phyloP scores from a whole-genome alignment of 306 rosid species.

The Betula pendula region DNA sequence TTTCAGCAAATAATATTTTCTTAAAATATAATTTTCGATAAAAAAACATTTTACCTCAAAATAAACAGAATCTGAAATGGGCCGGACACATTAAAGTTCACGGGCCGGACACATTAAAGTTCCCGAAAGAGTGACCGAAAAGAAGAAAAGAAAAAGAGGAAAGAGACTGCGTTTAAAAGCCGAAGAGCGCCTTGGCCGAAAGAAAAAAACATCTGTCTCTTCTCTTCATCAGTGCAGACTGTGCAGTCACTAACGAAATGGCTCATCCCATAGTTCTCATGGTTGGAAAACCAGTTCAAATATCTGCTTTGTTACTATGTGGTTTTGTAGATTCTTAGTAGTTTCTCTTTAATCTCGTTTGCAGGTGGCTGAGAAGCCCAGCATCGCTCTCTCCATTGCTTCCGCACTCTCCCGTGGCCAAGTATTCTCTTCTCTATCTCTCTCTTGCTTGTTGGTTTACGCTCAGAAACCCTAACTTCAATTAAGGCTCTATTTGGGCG shows the following conservation, averaged over 20 bases:
- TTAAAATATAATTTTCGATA: no score
- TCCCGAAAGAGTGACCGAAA: no score
- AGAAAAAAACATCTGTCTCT: neutral
- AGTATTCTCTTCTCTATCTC: slow-evolving; percentile 34
- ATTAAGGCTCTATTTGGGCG: slow-evolving; percentile 15
- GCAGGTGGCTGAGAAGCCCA: slow-evolving; percentile 95
- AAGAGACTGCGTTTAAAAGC: neutral
- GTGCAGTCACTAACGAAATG: slow-evolving; percentile 21
- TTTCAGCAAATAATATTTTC: no score
- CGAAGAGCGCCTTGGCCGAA: neutral
- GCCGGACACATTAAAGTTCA: no score
- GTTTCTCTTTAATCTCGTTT: slow-evolving; percentile 12
- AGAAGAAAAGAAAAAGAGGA: no score
- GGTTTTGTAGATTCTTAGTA: slow-evolving; percentile 5
- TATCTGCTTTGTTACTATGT: neutral
- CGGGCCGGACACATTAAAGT: no score
- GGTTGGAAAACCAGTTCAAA: slow-evolving; percentile 17
- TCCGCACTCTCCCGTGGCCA: slow-evolving; percentile 71
- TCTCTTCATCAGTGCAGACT: neutral
- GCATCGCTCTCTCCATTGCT: slow-evolving; percentile 88
- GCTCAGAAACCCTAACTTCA: slow-evolving; percentile 9
- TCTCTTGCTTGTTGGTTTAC: neutral
- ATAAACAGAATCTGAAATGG: no score
- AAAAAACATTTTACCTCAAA: no score
- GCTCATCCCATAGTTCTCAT: slow-evolving; percentile 53